These are phyloP conservation scores for Zoysia japonica DNA, from an alignment of 176 grass and related monocot species.

Conservation along the genomic window DNA sequence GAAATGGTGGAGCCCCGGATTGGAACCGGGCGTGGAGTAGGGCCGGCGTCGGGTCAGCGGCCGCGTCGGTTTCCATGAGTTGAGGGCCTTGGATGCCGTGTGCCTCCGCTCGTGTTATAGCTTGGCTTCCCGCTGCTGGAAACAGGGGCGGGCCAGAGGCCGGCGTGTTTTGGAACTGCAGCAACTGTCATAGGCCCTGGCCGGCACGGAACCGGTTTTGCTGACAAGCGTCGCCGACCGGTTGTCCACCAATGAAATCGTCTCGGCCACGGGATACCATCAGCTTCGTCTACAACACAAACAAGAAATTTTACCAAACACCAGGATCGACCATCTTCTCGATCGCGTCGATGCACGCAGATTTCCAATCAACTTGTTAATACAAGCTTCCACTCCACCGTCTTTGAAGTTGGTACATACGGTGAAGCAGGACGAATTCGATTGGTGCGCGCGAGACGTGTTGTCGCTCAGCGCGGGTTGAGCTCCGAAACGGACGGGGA, in stretches of 20 bases:
- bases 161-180: conserved; percentile 17
- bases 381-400: background rate
- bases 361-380: background rate
- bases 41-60: background rate
- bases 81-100: background rate
- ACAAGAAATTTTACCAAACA: background rate
- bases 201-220: background rate
- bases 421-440: background rate
- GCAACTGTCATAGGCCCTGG: background rate
- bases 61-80: background rate
- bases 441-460: conserved; percentile 1
- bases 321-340: background rate
- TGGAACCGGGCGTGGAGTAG: background rate
- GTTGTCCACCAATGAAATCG: no score
- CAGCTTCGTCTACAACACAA: no score
- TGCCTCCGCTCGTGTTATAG: conserved; percentile 11
- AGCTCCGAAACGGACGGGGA: background rate
- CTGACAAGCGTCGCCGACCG: no score
- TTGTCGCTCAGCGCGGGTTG: background rate
- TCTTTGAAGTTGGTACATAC: background rate
- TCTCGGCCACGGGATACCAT: no score
- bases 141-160: background rate
- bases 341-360: background rate
- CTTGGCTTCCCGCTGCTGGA: background rate
- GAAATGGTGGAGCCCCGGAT: no score